These are phyloP conservation scores for Phytophthora foliorum DNA, from an alignment of 352 stramenopile genomes.

Conservation along the genomic window DNA sequence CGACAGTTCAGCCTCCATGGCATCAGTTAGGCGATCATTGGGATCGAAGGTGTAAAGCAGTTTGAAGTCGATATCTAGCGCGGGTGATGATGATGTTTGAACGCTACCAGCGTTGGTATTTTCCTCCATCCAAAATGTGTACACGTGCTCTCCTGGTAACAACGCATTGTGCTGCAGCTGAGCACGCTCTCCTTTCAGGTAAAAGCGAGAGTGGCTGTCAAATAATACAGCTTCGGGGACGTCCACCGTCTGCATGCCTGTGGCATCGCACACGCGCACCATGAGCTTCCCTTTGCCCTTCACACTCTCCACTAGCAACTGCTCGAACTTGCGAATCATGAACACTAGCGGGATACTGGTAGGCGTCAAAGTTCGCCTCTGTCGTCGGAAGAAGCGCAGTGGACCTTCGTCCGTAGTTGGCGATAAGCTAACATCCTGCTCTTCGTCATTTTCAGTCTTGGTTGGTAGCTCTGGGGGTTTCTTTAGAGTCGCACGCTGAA, in stretches of 20 bases:
- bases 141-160: constrained; percentile 65
- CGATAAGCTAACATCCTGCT: constrained; percentile 22
- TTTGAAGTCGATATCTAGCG: constrained; percentile 55
- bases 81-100: constrained; percentile 13
- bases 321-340: constrained; percentile 57
- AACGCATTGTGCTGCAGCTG: constrained; percentile 54
- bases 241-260: constrained; percentile 53
- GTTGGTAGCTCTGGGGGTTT: not conserved
- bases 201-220: constrained; percentile 77
- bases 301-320: constrained; percentile 66
- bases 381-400: constrained; percentile 55
- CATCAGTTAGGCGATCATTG: constrained; percentile 27
- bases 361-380: constrained; percentile 36
- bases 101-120: constrained; percentile 7
- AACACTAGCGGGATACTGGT: constrained; percentile 53
- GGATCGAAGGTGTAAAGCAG: constrained; percentile 50
- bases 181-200: constrained; percentile 49
- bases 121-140: constrained; percentile 78
- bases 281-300: constrained; percentile 64
- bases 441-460: constrained; percentile 5
- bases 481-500: constrained; percentile 1
- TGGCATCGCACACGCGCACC: constrained; percentile 66
- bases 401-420: constrained; percentile 6
- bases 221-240: constrained; percentile 74
- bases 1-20: constrained; percentile 30